Conservation (phyloP, 2,329 filamentous ascomycete genomes). For the Ceratocystis papillata region DNA sequence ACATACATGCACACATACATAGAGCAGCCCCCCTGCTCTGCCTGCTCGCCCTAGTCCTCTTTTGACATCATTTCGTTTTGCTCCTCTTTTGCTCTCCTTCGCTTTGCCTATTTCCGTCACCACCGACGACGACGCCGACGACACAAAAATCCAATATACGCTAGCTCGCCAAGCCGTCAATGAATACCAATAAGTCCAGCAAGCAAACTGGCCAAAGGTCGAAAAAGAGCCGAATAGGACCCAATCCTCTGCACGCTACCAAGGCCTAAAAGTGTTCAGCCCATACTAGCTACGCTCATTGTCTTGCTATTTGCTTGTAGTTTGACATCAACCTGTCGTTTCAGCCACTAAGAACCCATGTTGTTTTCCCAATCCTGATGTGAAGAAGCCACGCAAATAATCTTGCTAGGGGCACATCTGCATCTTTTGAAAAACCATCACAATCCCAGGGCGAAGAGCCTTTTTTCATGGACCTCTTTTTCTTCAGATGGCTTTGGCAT, state of each 20-base stretch:
- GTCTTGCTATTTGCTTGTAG: background rate
- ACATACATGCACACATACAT: too few relatives aligned
- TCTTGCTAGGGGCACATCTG: background rate
- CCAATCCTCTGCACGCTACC: constrained; percentile 3
- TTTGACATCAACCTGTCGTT: background rate
- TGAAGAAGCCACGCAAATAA: background rate
- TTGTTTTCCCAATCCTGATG: constrained; percentile 8
- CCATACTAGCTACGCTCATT: background rate
- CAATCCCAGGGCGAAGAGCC: background rate
- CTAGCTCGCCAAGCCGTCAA: background rate
- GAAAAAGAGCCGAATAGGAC: background rate
- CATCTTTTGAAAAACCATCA: background rate
- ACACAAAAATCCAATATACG: background rate
- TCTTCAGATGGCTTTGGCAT: background rate
- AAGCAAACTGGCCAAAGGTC: background rate
- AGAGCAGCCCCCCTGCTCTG: background rate
- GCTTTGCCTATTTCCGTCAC: constrained; percentile 5
- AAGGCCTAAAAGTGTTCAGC: background rate
- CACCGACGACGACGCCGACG: background rate
- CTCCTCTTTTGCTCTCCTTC: background rate
- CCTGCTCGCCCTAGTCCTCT: background rate
- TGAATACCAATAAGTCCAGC: background rate
- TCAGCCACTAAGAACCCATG: constrained; percentile 3
- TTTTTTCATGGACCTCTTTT: background rate
- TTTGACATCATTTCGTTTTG: background rate